Evolutionary conservation across 352 stramenopile genomes (phyloP).

Genomic region (Phytophthora macrochlamydospora): DNA sequence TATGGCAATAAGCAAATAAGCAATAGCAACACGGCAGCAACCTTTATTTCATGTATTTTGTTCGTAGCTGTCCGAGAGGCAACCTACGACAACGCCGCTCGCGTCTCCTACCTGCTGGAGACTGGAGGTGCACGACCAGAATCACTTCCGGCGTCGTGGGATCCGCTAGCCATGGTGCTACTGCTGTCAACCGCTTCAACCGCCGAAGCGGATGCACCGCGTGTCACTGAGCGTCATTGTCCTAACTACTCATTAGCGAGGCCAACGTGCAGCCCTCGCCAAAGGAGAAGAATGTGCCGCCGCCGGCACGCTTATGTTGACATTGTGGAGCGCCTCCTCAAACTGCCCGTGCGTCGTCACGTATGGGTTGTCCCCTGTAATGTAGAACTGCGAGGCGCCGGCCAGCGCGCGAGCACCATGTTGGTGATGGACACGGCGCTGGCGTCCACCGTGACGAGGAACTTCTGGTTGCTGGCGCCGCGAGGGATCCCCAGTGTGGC

Average conservation of each 20-base stretch:
- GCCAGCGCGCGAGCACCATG: conserved; percentile 46
- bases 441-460: conserved; percentile 46
- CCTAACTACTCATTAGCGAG: conserved; percentile 1
- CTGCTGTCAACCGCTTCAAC: background rate
- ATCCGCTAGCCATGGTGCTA: background rate
- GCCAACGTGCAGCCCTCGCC: conserved; percentile 17
- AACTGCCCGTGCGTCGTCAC: conserved; percentile 41
- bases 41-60: no score
- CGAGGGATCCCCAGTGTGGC: conserved; percentile 52
- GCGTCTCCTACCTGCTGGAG: background rate
- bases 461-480: conserved; percentile 50
- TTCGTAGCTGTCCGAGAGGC: no score
- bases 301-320: conserved; percentile 54
- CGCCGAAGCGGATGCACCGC: background rate
- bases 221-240: background rate
- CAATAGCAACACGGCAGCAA: no score
- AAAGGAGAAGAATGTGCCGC: conserved; percentile 13
- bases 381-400: conserved; percentile 51
- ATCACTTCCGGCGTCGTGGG: background rate
- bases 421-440: conserved; percentile 32
- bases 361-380: conserved; percentile 53
- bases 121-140: background rate
- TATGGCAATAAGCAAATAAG: no score
- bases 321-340: conserved; percentile 35
- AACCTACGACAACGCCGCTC: background rate